phyloP scores from a whole-genome alignment of 192 early-diverging fungal species.

The Umbelopsis sp. region DNA sequence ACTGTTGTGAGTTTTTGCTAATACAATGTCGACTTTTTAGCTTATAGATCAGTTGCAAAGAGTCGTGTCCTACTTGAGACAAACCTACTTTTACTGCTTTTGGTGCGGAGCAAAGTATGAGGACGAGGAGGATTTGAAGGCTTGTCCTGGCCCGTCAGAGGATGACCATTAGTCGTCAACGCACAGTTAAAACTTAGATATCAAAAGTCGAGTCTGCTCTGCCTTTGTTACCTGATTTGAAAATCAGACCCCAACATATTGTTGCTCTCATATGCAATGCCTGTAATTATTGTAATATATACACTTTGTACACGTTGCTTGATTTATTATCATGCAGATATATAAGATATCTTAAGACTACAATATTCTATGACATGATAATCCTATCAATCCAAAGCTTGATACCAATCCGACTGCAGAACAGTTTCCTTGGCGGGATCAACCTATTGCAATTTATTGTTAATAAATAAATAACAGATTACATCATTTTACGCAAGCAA shows the following conservation, averaged over 20 bases:
- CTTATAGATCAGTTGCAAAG: constrained; percentile 49
- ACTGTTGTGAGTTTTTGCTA: no score
- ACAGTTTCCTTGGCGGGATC: constrained; percentile 50
- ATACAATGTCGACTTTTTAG: constrained; percentile 25
- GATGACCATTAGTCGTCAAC: constrained; percentile 54
- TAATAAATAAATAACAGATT: background rate
- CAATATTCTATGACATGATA: background rate
- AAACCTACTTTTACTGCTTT: constrained; percentile 62
- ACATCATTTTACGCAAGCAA: no score
- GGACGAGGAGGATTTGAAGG: constrained; percentile 53
- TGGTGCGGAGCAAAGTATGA: constrained; percentile 67
- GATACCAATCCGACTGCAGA: constrained; percentile 30
- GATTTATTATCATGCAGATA: background rate
- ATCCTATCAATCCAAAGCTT: background rate
- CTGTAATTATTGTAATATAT: constrained; percentile 1
- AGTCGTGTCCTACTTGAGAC: constrained; percentile 56
- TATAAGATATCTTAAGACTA: background rate
- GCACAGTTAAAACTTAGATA: no score
- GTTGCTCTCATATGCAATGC: background rate
- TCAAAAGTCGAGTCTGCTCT: no score
- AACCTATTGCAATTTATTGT: constrained; percentile 31
- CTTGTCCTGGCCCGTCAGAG: constrained; percentile 64
- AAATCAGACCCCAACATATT: no score
- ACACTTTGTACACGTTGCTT: background rate
- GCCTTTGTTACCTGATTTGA: no score